Conservation (phyloP, 2,329 filamentous ascomycete genomes). For the Graphilbum sp. region DNA sequence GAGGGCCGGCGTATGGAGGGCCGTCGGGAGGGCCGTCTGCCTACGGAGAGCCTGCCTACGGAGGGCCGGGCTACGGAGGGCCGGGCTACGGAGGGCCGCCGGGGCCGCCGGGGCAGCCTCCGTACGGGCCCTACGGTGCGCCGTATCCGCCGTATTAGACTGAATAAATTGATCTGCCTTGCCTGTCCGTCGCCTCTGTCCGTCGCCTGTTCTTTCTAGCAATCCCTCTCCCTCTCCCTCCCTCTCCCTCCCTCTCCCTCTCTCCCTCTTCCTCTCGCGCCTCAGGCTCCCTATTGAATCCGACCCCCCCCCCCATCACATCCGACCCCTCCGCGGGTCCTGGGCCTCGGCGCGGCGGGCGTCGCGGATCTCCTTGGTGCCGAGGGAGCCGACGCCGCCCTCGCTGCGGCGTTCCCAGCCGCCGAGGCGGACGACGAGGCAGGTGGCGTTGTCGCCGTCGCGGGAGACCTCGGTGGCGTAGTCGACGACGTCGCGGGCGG, state of each 20-base stretch:
- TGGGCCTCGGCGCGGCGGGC: conserved; percentile 65
- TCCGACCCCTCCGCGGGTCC: conserved; percentile 59
- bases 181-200: too few species aligned
- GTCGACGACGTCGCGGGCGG: conserved; percentile 58
- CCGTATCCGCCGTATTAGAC: too few species aligned
- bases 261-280: too few species aligned
- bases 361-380: conserved; percentile 82
- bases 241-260: background rate
- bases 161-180: too few species aligned
- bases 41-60: too few species aligned
- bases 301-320: conserved; percentile 12
- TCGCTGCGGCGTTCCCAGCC: conserved; percentile 61
- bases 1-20: background rate
- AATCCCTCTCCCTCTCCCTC: background rate
- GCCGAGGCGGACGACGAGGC: conserved; percentile 48
- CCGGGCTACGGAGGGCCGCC: too few species aligned
- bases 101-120: too few species aligned
- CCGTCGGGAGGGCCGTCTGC: background rate
- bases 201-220: too few species aligned
- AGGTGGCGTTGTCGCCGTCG: conserved; percentile 53
- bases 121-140: too few species aligned
- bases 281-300: too few species aligned
- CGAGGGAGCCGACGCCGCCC: conserved; percentile 74
- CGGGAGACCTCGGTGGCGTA: conserved; percentile 75
- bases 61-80: too few species aligned